Percentiles rank a stretch among this genome's conserved stretches.
Conservation (phyloP, 2,329 filamentous ascomycete genomes). For the Alternaria incomplexa region DNA sequence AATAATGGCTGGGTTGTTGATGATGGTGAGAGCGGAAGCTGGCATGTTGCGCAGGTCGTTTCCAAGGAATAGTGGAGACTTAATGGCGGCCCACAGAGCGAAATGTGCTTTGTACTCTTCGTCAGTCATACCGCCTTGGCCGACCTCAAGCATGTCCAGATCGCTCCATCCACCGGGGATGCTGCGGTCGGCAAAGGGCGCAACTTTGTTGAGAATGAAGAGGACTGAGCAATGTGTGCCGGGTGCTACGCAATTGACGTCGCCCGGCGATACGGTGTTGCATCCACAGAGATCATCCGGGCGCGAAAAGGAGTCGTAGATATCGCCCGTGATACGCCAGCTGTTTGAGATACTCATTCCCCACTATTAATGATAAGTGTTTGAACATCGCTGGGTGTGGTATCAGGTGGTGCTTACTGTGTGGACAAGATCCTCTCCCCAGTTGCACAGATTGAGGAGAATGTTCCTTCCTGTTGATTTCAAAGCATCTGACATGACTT, state of each 20-base stretch:
- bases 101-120: slow-evolving; percentile 50
- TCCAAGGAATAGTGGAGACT: slow-evolving; percentile 54
- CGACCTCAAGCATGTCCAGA: slow-evolving; percentile 41
- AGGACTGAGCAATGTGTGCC: slow-evolving; percentile 38
- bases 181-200: slow-evolving; percentile 33
- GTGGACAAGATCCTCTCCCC: slow-evolving; percentile 43
- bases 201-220: slow-evolving; percentile 39
- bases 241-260: slow-evolving; percentile 32
- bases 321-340: slow-evolving; percentile 43
- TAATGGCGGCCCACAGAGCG: slow-evolving; percentile 51
- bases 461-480: slow-evolving; percentile 32
- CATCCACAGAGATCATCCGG: slow-evolving; percentile 36
- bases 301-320: slow-evolving; percentile 39
- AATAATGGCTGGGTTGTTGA: slow-evolving; percentile 45
- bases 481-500: slow-evolving; percentile 34
- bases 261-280: slow-evolving; percentile 31
- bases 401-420: slow-evolving; percentile 12
- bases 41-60: slow-evolving; percentile 49
- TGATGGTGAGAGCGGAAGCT: slow-evolving; percentile 48
- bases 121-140: slow-evolving; percentile 36
- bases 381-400: neutral
- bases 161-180: slow-evolving; percentile 40
- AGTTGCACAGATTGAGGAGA: slow-evolving; percentile 42
- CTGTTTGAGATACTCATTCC: slow-evolving; percentile 43
- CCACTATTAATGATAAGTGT: slow-evolving; percentile 29